These are phyloP conservation scores for Claviceps paspali DNA, from an alignment of 2,329 filamentous ascomycete genomes.

Conservation along the genomic window DNA sequence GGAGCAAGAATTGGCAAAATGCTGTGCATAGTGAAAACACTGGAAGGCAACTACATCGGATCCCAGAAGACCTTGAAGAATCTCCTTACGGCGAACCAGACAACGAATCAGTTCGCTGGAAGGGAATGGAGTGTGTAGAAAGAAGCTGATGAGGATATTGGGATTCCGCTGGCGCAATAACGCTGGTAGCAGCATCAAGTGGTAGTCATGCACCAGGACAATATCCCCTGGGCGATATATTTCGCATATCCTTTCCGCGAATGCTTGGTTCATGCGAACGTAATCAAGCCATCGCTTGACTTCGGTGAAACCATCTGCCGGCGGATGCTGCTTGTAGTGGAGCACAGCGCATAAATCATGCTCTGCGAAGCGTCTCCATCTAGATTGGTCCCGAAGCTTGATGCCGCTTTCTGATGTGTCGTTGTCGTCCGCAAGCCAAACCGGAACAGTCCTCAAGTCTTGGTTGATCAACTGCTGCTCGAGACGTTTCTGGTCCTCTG, in stretches of 20 bases:
- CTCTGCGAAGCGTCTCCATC: constrained; percentile 83
- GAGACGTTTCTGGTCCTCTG: constrained; percentile 52
- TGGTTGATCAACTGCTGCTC: constrained; percentile 59
- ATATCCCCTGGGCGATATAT: constrained; percentile 84
- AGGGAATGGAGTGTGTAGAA: constrained; percentile 82
- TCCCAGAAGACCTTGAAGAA: constrained; percentile 75
- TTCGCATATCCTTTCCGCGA: constrained; percentile 74
- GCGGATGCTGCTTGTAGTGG: constrained; percentile 88
- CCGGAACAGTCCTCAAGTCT: constrained; percentile 64
- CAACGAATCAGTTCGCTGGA: constrained; percentile 90
- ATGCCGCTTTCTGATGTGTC: constrained; percentile 36
- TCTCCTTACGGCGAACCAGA: constrained; percentile 70
- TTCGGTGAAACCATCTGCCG: constrained; percentile 66
- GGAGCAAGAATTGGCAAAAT: constrained; percentile 87
- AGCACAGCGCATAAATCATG: constrained; percentile 83
- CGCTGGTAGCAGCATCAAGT: constrained; percentile 75
- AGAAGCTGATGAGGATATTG: constrained; percentile 86
- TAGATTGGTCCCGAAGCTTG: constrained; percentile 59
- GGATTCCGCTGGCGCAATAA: constrained; percentile 72
- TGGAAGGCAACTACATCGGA: constrained; percentile 90
- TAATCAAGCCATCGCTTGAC: constrained; percentile 84
- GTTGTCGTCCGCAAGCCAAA: constrained; percentile 74
- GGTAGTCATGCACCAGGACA: constrained; percentile 85
- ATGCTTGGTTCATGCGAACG: constrained; percentile 77
- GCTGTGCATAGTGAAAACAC: constrained; percentile 82